Evolutionary conservation across 805 yeast genomes (phyloP), one percentile per base, ranked within the genome.

Genomic region (Wickerhamomyces alni): DNA sequence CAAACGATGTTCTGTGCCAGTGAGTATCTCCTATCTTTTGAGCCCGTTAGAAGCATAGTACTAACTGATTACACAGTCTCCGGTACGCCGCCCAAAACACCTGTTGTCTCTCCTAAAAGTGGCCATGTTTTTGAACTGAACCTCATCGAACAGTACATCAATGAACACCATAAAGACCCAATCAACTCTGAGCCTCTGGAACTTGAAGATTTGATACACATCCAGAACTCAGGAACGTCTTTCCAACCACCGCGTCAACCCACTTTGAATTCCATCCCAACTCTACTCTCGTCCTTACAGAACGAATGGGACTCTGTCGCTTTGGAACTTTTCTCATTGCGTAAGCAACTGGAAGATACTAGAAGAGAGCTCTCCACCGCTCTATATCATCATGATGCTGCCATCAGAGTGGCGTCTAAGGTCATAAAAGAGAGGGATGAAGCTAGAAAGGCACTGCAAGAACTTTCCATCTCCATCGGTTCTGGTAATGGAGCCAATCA

Each of bases 281-380:
- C 85, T 4, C 61, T 89, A 50, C 65, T 89, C 37, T 69, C 86
- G 3, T 66, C 83, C 2, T 76, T 89, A 45, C 96, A 89, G 57
- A 77, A 81, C 43, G 96, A 88, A 59, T 89, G 94, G 88, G 97
- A 89, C 55, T 76, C 96, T 0, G 57, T 86, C 33, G 85, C 91
- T 22, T 64, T 89, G 37, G 97, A 91, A 54, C 70, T 83, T 17
- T 87, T 87, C 53, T 74, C 79, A 30, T 64, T 89, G 45, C 70
- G 93, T 44, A 83, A 85, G 55, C 87, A 83, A 49, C 66, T 88
- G 29, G 74, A 70, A 37, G 66, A 67, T 18, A 70, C 88, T 1
- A 73, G 82, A 42, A 77, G 83, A 48, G 91, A 87, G 51, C 65
- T 89, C 36, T 80, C 93, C 24, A 65, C 82, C 2, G 81, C 95